Percentiles rank a stretch among this genome's conserved stretches.
Evolutionary conservation across 352 stramenopile genomes (phyloP).

Genomic region (Globisporangium solare): DNA sequence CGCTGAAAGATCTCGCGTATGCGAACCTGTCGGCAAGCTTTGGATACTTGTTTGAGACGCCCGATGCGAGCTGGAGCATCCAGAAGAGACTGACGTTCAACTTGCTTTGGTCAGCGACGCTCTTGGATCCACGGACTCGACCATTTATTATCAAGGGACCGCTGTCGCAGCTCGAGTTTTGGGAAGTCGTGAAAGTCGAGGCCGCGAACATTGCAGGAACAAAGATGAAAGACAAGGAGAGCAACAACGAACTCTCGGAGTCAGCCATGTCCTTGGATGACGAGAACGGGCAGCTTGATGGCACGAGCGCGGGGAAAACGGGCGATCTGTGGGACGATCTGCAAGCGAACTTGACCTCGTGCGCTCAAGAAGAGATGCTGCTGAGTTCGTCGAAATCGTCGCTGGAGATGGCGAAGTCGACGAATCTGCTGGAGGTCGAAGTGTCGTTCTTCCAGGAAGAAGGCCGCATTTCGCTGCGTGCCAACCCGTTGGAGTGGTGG

Average conservation of each 20-base stretch:
- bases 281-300: constrained; percentile 21
- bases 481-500: constrained; percentile 76
- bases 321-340: constrained; percentile 73
- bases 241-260: constrained; percentile 33
- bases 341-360: constrained; percentile 65
- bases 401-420: constrained; percentile 63
- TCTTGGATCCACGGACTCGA: constrained; percentile 68
- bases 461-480: constrained; percentile 41
- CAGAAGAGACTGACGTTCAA: constrained; percentile 58
- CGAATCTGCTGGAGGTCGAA: constrained; percentile 73
- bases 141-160: constrained; percentile 75
- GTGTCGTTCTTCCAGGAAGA: constrained; percentile 79
- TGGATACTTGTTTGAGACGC: constrained; percentile 49
- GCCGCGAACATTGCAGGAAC: constrained; percentile 43
- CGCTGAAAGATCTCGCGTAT: constrained; percentile 47
- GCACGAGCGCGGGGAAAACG: constrained; percentile 16
- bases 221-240: constrained; percentile 50
- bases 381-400: constrained; percentile 60
- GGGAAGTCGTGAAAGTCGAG: constrained; percentile 65
- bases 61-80: constrained; percentile 32
- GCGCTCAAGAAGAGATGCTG: constrained; percentile 72
- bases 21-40: constrained; percentile 50
- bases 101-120: constrained; percentile 58
- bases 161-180: constrained; percentile 50
- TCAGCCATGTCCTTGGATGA: constrained; percentile 35